Conservation (phyloP, 257 asterid genomes). For the Mitragyna speciosa region DNA sequence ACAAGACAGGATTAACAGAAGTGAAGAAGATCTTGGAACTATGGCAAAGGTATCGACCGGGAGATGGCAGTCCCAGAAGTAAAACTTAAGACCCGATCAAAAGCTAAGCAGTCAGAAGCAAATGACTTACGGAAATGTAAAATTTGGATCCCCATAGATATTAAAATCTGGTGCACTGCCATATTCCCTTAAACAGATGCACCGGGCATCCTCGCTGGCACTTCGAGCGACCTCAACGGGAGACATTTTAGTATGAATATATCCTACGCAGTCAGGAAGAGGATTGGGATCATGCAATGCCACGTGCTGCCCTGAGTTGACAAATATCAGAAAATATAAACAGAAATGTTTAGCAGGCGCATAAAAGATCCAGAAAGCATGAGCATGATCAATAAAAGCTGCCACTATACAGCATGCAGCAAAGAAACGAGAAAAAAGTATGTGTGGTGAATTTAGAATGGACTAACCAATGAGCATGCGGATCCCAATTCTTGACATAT, state of each 20-base stretch:
- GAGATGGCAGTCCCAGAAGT: neutral
- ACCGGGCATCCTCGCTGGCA: conserved; percentile 92
- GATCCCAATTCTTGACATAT: conserved; percentile 91
- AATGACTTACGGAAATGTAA: conserved; percentile 77
- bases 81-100: neutral
- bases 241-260: conserved; percentile 92
- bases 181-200: conserved; percentile 75
- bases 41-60: neutral
- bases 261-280: conserved; percentile 78
- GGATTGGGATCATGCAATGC: conserved; percentile 93
- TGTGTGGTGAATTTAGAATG: neutral
- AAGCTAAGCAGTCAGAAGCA: conserved; percentile 1
- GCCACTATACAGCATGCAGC: neutral
- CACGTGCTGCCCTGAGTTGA: conserved; percentile 87
- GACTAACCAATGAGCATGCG: conserved; percentile 94
- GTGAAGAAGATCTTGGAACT: neutral
- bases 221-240: conserved; percentile 74
- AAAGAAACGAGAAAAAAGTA: neutral
- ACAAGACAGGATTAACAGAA: neutral
- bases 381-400: neutral
- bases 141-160: conserved; percentile 83
- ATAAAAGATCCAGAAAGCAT: neutral
- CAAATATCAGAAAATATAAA: conserved; percentile 18
- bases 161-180: conserved; percentile 82
- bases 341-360: conserved; percentile 15